Percentiles rank a stretch among this genome's conserved stretches.
Conservation (phyloP, 306 rosid genomes). For the Boehmeria nivea region DNA sequence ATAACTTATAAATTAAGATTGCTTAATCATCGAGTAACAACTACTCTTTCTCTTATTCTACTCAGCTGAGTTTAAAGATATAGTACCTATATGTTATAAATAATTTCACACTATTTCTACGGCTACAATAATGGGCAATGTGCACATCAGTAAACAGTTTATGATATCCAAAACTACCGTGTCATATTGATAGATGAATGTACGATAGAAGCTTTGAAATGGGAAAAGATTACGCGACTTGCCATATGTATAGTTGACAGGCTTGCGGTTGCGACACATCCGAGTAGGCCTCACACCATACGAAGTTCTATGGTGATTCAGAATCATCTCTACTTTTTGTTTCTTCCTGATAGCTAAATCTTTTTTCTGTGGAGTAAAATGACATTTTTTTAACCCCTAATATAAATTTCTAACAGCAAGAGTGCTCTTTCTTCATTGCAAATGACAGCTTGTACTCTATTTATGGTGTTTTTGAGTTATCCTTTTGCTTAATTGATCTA, state of each 20-base stretch:
- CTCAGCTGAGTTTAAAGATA: too few relatives aligned
- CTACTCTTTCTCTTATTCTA: too few relatives aligned
- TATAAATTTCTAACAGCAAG: not conserved
- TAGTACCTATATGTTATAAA: too few relatives aligned
- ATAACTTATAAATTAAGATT: too few relatives aligned
- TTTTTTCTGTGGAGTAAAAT: constrained; percentile 45
- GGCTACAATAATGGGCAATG: too few relatives aligned
- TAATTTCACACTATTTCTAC: too few relatives aligned
- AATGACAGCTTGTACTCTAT: not conserved
- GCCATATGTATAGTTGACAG: constrained; percentile 70
- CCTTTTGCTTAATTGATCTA: too few relatives aligned
- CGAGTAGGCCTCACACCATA: constrained; percentile 43
- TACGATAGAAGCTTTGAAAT: too few relatives aligned
- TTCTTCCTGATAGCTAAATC: constrained; percentile 47
- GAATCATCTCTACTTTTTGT: constrained; percentile 40
- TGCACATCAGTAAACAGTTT: too few relatives aligned
- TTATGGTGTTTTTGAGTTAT: not conserved
- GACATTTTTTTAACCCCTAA: not conserved
- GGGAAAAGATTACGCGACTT: constrained; percentile 12
- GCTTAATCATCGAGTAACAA: too few relatives aligned
- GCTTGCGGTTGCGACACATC: constrained; percentile 53
- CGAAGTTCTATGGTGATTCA: constrained; percentile 28
- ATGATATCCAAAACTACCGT: too few relatives aligned
- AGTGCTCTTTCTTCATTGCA: not conserved
- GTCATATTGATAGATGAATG: too few relatives aligned